phyloP scores from a whole-genome alignment of 257 asterid species.

The Haberlea rhodopensis region DNA sequence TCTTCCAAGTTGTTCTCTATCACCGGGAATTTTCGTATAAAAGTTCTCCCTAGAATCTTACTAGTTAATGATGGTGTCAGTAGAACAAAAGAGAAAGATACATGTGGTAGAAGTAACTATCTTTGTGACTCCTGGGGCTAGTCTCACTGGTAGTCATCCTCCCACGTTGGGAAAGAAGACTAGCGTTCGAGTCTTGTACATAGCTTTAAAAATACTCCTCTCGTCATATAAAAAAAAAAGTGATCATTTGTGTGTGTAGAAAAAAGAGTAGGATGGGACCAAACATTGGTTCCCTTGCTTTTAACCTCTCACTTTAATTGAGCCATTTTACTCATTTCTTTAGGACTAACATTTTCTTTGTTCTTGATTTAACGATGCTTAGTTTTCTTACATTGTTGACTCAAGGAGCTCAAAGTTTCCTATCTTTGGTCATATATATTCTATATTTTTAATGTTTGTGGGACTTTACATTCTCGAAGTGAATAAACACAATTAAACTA shows the following conservation, averaged over 20 bases:
- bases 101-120: not conserved
- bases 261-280: not conserved
- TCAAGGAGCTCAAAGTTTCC: not conserved
- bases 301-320: not conserved
- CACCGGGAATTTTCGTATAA: not conserved
- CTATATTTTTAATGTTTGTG: no score
- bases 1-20: constrained; percentile 17
- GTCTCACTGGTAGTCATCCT: no score
- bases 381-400: no score
- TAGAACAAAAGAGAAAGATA: constrained; percentile 14
- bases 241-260: not conserved
- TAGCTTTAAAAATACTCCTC: no score
- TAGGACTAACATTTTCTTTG: not conserved
- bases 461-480: no score
- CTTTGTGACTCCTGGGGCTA: no score
- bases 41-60: not conserved
- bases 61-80: constrained; percentile 17
- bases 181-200: no score
- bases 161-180: no score
- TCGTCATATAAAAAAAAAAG: no score
- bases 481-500: no score
- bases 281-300: not conserved
- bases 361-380: not conserved
- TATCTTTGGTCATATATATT: no score
- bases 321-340: not conserved